Percentiles rank a stretch among this genome's conserved stretches.
These are phyloP conservation scores for Paramecium pentaurelia DNA, from an alignment of 73 alveolate species.

Conservation along the genomic window DNA sequence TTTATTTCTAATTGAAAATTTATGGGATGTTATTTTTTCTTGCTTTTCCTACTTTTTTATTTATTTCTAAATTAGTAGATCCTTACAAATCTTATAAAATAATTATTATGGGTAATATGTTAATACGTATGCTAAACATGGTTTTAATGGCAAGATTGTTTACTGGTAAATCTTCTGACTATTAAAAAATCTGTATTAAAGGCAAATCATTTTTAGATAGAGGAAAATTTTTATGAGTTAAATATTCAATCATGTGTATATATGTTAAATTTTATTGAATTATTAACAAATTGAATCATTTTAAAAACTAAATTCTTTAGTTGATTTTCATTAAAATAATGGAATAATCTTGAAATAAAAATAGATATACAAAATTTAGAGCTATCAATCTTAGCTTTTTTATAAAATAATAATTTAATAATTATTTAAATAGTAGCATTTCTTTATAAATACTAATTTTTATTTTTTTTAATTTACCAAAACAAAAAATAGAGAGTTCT, in stretches of 20 bases:
- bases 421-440: not conserved
- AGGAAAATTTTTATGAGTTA: not conserved
- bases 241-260: not conserved
- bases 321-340: no score
- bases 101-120: not conserved
- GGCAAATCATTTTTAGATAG: constrained; percentile 44
- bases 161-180: not conserved
- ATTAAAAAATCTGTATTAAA: not conserved
- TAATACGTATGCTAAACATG: not conserved
- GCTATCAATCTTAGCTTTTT: no score
- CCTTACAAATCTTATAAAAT: constrained; percentile 20
- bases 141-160: not conserved
- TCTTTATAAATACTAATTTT: no score
- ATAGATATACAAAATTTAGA: no score
- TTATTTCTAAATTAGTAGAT: not conserved
- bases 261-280: not conserved
- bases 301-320: not conserved
- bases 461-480: not conserved
- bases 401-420: no score
- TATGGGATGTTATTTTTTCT: constrained; percentile 23
- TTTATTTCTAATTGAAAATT: constrained; percentile 4
- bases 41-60: not conserved
- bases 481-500: not conserved
- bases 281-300: no score
- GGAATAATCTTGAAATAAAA: no score